Percentiles rank a stretch among this genome's conserved stretches.
Conservation (phyloP, 2,329 filamentous ascomycete genomes). For the Colletotrichum karsti region DNA sequence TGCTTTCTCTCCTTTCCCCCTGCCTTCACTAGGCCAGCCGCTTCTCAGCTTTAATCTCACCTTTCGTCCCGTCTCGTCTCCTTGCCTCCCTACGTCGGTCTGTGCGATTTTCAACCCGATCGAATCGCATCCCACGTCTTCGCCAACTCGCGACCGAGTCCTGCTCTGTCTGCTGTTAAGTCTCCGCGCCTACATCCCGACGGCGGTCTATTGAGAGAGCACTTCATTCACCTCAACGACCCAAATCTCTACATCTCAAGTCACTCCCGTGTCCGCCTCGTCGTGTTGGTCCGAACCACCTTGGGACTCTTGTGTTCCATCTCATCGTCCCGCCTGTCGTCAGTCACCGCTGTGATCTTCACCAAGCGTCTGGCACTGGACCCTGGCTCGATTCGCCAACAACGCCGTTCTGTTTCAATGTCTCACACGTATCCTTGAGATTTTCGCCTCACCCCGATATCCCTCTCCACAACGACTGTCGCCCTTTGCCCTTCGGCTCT, state of each 20-base stretch:
- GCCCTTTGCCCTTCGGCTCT: not conserved
- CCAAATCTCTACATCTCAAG: too few relatives aligned
- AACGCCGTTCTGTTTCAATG: slow-evolving; percentile 13
- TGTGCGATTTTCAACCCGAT: slow-evolving; percentile 16
- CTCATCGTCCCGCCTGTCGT: slow-evolving; percentile 7
- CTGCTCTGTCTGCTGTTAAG: not conserved
- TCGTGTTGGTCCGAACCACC: not conserved
- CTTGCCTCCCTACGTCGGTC: slow-evolving; percentile 25
- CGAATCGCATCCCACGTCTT: slow-evolving; percentile 11
- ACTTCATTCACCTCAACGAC: not conserved
- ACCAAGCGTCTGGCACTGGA: not conserved
- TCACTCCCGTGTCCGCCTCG: not conserved
- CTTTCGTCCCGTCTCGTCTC: slow-evolving; percentile 22
- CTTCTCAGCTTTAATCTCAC: slow-evolving; percentile 20
- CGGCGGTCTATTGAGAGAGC: not conserved
- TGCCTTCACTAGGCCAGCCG: slow-evolving; percentile 1
- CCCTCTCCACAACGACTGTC: not conserved
- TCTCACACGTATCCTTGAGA: slow-evolving; percentile 23
- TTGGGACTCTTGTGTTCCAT: slow-evolving; percentile 6
- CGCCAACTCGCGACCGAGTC: not conserved
- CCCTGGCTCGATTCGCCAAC: slow-evolving; percentile 17
- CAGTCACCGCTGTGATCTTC: not conserved
- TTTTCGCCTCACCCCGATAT: not conserved
- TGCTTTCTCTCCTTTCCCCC: not conserved
- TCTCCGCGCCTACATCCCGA: slow-evolving; percentile 9